A percentile compares a stretch with the other conserved stretches of the same genome.
Evolutionary conservation across 2,329 filamentous ascomycete genomes (phyloP).

Genomic region (Sporothrix curviconia): DNA sequence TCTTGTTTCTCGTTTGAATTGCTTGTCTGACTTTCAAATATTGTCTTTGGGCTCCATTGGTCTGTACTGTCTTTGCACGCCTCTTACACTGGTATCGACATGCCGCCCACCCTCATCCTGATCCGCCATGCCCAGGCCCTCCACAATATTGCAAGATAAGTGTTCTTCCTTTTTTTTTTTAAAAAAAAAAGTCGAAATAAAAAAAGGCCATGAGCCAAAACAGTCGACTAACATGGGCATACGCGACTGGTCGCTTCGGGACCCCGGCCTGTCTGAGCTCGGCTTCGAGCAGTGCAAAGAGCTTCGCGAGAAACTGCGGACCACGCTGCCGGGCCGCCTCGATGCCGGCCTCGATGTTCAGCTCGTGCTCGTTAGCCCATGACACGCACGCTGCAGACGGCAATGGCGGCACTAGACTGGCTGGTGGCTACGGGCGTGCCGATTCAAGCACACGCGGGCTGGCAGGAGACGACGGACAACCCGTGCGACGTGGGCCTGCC

Average conservation of each 20-base stretch:
- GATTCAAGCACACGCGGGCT: conserved; percentile 52
- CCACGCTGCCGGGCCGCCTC: conserved; percentile 35
- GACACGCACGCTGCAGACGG: conserved; percentile 59
- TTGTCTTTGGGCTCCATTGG: no score
- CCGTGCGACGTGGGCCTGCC: conserved; percentile 57
- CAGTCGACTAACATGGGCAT: conserved; percentile 20
- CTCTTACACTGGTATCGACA: conserved; percentile 26
- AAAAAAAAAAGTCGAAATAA: no score
- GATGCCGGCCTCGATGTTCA: conserved; percentile 43
- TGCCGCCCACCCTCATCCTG: conserved; percentile 62
- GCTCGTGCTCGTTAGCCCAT: conserved; percentile 57
- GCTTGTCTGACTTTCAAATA: no score
- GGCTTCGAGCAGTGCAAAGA: conserved; percentile 43
- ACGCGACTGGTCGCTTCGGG: conserved; percentile 44
- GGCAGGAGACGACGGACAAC: conserved; percentile 51
- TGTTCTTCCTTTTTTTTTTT: conserved; percentile 17
- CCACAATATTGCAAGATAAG: conserved; percentile 50
- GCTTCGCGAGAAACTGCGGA: conserved; percentile 37
- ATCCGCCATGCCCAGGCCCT: conserved; percentile 78
- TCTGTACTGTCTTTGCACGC: background rate
- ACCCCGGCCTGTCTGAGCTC: conserved; percentile 44
- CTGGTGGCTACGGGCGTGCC: conserved; percentile 48
- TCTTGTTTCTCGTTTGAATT: no score
- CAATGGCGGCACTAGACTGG: conserved; percentile 51
- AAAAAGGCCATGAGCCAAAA: background rate